These are phyloP conservation scores for Nitzschia palea DNA, from an alignment of 108 stramenopile species.

Conservation along the genomic window DNA sequence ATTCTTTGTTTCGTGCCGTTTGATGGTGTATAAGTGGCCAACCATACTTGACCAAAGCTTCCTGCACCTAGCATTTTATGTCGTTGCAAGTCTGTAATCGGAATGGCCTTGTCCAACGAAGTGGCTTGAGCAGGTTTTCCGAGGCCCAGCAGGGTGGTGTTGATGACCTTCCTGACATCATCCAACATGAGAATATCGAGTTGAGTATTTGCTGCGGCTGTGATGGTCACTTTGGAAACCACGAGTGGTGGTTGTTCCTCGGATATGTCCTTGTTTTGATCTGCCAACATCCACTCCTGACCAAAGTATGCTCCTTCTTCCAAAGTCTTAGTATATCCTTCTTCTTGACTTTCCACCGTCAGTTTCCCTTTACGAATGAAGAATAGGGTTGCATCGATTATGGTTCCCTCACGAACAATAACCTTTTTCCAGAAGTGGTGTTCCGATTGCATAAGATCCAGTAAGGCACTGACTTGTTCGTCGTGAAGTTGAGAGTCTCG, in stretches of 20 bases:
- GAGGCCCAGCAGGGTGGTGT: constrained; percentile 40
- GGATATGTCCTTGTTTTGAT: constrained; percentile 37
- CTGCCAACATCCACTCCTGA: constrained; percentile 51
- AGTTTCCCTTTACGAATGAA: constrained; percentile 62
- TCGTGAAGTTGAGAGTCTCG: constrained; percentile 47
- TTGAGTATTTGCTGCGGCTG: constrained; percentile 48
- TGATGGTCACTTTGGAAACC: constrained; percentile 24
- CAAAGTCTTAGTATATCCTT: constrained; percentile 13
- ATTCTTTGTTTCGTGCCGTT: constrained; percentile 4
- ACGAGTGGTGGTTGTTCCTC: constrained; percentile 6
- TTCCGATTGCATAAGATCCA: constrained; percentile 35
- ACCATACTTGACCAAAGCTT: constrained; percentile 94
- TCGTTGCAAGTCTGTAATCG: constrained; percentile 41
- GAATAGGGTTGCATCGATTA: constrained; percentile 43
- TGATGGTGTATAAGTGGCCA: constrained; percentile 36
- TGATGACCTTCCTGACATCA: constrained; percentile 63
- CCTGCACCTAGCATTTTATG: constrained; percentile 84
- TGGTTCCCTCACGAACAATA: constrained; percentile 78
- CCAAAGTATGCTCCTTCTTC: constrained; percentile 63
- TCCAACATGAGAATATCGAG: constrained; percentile 62
- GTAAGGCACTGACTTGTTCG: constrained; percentile 46
- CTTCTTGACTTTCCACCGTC: constrained; percentile 22
- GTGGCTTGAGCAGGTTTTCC: constrained; percentile 17
- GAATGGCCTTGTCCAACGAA: constrained; percentile 19
- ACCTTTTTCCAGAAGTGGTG: constrained; percentile 52